Evolutionary conservation across 208 protist genomes (phyloP), one percentile per base, ranked within the genome.

Genomic region (Porcisia deanei): DNA sequence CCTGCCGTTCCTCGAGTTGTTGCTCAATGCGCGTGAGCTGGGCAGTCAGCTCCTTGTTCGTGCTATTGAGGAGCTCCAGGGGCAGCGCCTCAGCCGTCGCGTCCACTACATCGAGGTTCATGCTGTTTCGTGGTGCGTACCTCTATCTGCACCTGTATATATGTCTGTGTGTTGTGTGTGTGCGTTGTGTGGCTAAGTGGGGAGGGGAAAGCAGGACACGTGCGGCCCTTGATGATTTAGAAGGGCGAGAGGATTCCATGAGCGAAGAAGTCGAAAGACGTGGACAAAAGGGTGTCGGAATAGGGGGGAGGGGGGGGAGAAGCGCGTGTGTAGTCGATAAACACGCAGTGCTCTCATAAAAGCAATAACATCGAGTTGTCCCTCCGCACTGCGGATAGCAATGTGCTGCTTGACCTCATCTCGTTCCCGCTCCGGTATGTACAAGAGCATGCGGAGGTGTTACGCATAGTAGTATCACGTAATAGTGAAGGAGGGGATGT

Each of bases 11-110:
- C 39, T 93, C 85, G 5, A 90, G 75, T 69, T 91, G 80, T 71
- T 88, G 67, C 71, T 96, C 88, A 55, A 66, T 82, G 70, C 85
- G 90, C 34, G 91, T 91, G n/a, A 96, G 80, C 85, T 97, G 90
- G 14, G 86, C 88, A 1, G 85, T 92, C 22, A 98, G 84, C 76
- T 96, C 88, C 73, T 93, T 95, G 81, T 98, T 97, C 9, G 82
- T 87, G n/a, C 82, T 87, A 73, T 95, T 97, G 37, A 98, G 84
- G 77, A 96, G 75, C 70, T 95, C 85, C 55, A 91, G 79, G 64
- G 94, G 94, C 41, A 98, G 87, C 58, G 88, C 89, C 83, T 97
- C 91, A 22, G 87, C 86, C 10, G 87, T 91, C n/a, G 90, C 91
- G 39, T 92, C 85, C n/a, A 96, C 82, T 16, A 94, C 85, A 63